Base-by-base conservation (phyloP, 495 filamentous ascomycete species). In the Geopyxis carbonaria region DNA sequence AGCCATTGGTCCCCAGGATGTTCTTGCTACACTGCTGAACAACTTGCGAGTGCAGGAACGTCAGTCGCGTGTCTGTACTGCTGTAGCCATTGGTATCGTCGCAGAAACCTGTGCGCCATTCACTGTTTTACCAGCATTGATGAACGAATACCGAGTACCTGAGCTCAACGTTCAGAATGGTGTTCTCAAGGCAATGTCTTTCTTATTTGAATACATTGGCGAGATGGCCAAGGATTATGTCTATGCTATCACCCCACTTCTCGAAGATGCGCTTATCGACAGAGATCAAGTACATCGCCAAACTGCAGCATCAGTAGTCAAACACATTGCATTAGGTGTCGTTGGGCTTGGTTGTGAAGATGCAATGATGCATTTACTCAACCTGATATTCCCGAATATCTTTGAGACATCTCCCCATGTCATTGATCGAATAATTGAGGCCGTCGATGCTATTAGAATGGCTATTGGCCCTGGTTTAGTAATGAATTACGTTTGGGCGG, bases 171-270 rank as follows among this genome's bases (percentile, higher is more conserved):
- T 99, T 5, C 89, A 95, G 59, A 99, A 95, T 53, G 91, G 91
- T 61, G 91, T 95, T 29, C 72, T 99, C 48, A 99, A 99, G 59
- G 81, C 85, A 6, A 70, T 99, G 45, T 87, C 80, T 21, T 99
- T 99, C 73, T 67, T 99, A 34, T 95, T 95, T 55, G 89, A 97
- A 49, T 97, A 97, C 61, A 97, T 97, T 55, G 89, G 89, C 36
- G 89, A 99, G 60, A 94, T 99, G 91, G 85, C 83, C 43, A 95
- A 94, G 60, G 91, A 99, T 58, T 99, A 99, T 59, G 86, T 95
- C 59, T 99, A 95, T 56, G 91, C 91, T 7, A 80, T 95, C 22
- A 93, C 84, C 11, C 89, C 91, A n/a, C 65, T 99, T 11, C 76
- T 99, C 5, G 89, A 95, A 57, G 91, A 99, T 56, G 91, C 91